A percentile compares a stretch with the other conserved stretches of the same genome.
Evolutionary conservation across 352 stramenopile genomes (phyloP).

Genomic region (Phytophthora pluvialis): DNA sequence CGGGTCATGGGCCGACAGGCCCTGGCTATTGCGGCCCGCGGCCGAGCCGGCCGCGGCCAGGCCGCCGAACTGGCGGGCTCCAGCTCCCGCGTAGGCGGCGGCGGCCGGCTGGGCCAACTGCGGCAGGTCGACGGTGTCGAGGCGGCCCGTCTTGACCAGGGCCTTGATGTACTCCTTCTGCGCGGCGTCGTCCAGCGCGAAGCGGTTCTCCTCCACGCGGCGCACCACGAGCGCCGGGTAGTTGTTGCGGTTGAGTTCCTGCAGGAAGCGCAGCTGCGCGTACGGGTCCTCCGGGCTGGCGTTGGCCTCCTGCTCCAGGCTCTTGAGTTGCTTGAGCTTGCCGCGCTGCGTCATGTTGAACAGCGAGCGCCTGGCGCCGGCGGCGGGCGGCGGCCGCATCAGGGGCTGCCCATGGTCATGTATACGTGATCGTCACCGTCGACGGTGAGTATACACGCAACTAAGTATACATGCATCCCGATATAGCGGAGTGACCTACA

Average conservation of each 20-base stretch:
- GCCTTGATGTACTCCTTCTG: constrained; percentile 93
- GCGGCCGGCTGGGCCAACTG: constrained; percentile 42
- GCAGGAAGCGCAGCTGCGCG: constrained; percentile 82
- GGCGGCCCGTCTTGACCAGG: constrained; percentile 87
- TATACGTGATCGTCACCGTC: neutral
- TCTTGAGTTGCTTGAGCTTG: constrained; percentile 86
- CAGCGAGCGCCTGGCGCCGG: constrained; percentile 59
- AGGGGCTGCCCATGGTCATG: constrained; percentile 9
- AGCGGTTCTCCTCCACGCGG: constrained; percentile 84
- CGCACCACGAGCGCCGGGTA: constrained; percentile 86
- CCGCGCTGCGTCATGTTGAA: constrained; percentile 83
- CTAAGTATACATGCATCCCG: neutral
- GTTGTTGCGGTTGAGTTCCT: constrained; percentile 88
- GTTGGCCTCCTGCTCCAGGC: constrained; percentile 85
- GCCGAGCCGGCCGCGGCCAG: constrained; percentile 30
- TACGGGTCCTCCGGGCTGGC: constrained; percentile 72
- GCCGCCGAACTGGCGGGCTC: constrained; percentile 20
- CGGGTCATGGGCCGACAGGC: constrained; percentile 73
- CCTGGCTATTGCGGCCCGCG: constrained; percentile 42
- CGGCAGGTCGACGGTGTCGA: constrained; percentile 79
- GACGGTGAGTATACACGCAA: too few relatives aligned
- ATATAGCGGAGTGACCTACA: constrained; percentile 14
- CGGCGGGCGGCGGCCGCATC: neutral
- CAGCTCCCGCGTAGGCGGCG: constrained; percentile 17
- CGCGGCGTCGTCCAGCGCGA: constrained; percentile 78